Conservation (phyloP, 2,329 filamentous ascomycete species). For the Leptoxyphium fumago region DNA sequence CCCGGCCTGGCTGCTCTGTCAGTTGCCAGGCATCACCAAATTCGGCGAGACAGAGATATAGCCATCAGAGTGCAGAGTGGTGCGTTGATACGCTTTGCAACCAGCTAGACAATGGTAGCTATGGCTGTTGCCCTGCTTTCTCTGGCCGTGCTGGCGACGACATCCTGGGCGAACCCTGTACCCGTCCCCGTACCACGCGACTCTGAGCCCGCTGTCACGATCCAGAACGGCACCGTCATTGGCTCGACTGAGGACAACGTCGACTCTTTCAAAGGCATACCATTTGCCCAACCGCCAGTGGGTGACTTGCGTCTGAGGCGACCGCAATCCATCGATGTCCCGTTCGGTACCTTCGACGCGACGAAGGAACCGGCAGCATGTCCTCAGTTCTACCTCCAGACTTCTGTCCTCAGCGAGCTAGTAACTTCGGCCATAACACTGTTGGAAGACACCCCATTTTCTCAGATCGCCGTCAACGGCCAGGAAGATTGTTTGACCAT, state of each 20-base stretch:
- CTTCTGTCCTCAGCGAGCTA: constrained; percentile 22
- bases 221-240: constrained; percentile 42
- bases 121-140: not conserved
- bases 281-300: constrained; percentile 46
- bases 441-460: constrained; percentile 25
- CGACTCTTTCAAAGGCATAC: constrained; percentile 56
- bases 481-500: constrained; percentile 31
- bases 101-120: not conserved
- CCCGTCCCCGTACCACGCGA: not conserved
- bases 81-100: no score
- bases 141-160: not conserved
- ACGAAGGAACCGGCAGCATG: constrained; percentile 47
- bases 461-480: constrained; percentile 22
- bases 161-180: not conserved
- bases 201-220: constrained; percentile 25
- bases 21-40: no score
- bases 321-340: constrained; percentile 43
- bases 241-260: constrained; percentile 34
- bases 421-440: constrained; percentile 23
- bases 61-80: no score
- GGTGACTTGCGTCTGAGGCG: constrained; percentile 54
- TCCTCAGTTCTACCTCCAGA: constrained; percentile 47
- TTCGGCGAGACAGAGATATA: no score
- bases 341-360: constrained; percentile 47
- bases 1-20: no score